Evolutionary conservation across 805 yeast species (phyloP).

Genomic region (Candida nemodendra): DNA sequence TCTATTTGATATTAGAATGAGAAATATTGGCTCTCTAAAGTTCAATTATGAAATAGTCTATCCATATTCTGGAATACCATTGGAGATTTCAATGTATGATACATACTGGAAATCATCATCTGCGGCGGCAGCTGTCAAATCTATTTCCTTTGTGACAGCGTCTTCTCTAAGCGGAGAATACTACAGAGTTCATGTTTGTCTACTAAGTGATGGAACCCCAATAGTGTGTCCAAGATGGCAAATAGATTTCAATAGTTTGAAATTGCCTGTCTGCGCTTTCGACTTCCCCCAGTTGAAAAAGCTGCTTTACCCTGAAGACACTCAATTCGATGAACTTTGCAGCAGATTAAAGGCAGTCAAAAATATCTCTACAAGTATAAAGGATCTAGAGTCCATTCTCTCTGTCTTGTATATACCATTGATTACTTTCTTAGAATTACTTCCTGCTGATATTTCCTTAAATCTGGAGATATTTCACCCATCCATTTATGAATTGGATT

Average conservation of each 20-base stretch:
- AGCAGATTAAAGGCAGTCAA: slow-evolving; percentile 16
- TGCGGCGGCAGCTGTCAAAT: slow-evolving; percentile 31
- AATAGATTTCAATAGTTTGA: slow-evolving; percentile 46
- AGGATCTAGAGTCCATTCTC: slow-evolving; percentile 43
- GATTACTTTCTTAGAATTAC: slow-evolving; percentile 50
- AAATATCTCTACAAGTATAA: slow-evolving; percentile 17
- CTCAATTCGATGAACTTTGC: slow-evolving; percentile 15
- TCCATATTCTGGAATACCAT: slow-evolving; percentile 81
- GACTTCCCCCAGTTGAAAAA: slow-evolving; percentile 41
- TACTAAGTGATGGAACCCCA: slow-evolving; percentile 82
- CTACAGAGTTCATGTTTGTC: slow-evolving; percentile 63
- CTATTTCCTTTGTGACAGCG: slow-evolving; percentile 79
- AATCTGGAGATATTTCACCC: slow-evolving; percentile 80
- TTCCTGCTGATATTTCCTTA: slow-evolving; percentile 62
- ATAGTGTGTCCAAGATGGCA: slow-evolving; percentile 72
- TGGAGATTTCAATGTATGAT: slow-evolving; percentile 89
- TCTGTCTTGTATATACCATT: slow-evolving; percentile 56
- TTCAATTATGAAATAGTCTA: slow-evolving; percentile 80
- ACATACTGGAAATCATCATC: slow-evolving; percentile 96
- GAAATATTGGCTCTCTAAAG: slow-evolving; percentile 75
- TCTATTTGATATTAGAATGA: slow-evolving; percentile 74
- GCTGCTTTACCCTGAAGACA: slow-evolving; percentile 23
- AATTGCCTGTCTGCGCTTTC: slow-evolving; percentile 60
- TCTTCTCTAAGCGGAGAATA: slow-evolving; percentile 86
- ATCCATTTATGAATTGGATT: slow-evolving; percentile 41